phyloP scores from a whole-genome alignment of 2,329 filamentous ascomycete genomes.

The Xylaria sp. region DNA sequence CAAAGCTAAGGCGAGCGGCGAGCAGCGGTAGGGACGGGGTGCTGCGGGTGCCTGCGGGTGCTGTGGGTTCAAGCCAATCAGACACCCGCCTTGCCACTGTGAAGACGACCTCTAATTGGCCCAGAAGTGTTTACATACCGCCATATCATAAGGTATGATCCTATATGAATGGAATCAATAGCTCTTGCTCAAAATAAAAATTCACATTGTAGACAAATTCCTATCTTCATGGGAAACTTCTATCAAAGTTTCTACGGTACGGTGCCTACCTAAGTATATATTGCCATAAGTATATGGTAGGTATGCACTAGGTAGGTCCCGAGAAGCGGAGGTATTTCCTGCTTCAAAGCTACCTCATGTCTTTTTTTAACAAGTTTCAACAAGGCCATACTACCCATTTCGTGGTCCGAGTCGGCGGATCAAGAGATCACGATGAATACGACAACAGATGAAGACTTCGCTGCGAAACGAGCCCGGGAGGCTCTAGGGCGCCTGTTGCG shows the following conservation, averaged over 20 bases:
- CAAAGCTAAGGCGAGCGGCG: slow-evolving; percentile 18
- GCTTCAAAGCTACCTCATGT: no score
- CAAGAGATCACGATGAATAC: slow-evolving; percentile 30
- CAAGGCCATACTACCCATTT: background rate
- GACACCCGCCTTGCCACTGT: background rate
- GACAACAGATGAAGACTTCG: slow-evolving; percentile 37
- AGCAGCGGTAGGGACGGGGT: slow-evolving; percentile 18
- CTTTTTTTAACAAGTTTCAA: background rate
- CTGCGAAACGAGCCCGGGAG: slow-evolving; percentile 47
- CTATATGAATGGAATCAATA: no score
- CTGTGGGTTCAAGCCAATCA: background rate
- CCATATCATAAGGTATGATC: no score
- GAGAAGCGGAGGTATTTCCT: no score
- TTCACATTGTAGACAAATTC: no score
- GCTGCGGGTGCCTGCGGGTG: no score
- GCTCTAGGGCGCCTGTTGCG: slow-evolving; percentile 60
- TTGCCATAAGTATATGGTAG: no score
- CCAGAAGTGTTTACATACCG: background rate
- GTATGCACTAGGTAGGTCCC: no score
- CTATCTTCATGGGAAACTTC: no score
- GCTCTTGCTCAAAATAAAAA: no score
- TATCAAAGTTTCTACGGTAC: no score
- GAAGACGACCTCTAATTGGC: background rate
- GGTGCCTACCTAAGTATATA: no score
- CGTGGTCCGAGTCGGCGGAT: background rate